Conservation (phyloP, 2,329 filamentous ascomycete species). For the Ceratocystis lukuohia region DNA sequence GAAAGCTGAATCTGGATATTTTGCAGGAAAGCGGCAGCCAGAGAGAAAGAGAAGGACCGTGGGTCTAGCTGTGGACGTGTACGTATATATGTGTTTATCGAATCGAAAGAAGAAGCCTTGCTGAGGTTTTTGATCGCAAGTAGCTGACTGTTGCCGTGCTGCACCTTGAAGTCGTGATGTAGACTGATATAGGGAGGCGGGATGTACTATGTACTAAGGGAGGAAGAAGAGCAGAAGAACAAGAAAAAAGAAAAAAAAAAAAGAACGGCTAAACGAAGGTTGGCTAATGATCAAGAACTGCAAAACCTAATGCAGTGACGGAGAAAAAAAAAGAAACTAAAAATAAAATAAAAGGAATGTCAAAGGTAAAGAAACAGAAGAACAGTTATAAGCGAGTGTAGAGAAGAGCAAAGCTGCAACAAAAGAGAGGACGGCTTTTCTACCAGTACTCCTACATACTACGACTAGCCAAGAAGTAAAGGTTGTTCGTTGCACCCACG, state of each 20-base stretch:
- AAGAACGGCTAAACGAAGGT: neutral
- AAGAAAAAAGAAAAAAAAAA: neutral
- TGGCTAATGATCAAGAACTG: neutral
- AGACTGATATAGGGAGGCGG: neutral
- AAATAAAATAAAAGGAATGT: constrained; percentile 5
- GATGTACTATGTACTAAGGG: neutral
- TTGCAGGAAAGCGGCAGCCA: neutral
- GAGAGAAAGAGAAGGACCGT: neutral
- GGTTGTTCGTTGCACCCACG: neutral
- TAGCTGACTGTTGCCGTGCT: neutral
- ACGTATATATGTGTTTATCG: too few species aligned
- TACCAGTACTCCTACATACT: neutral
- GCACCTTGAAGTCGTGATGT: neutral
- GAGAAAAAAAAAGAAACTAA: neutral
- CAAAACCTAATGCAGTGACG: neutral
- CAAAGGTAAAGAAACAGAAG: neutral
- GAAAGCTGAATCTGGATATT: neutral
- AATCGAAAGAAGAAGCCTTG: neutral
- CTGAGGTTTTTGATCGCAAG: neutral
- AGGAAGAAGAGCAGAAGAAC: neutral
- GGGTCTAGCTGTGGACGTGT: neutral
- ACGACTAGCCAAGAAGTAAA: neutral
- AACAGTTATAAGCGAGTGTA: constrained; percentile 3
- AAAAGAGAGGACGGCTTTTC: neutral
- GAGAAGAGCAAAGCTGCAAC: neutral